These are phyloP conservation scores for Verticillium alfalfae DNA, from an alignment of 2,329 filamentous ascomycete species.

Conservation along the genomic window DNA sequence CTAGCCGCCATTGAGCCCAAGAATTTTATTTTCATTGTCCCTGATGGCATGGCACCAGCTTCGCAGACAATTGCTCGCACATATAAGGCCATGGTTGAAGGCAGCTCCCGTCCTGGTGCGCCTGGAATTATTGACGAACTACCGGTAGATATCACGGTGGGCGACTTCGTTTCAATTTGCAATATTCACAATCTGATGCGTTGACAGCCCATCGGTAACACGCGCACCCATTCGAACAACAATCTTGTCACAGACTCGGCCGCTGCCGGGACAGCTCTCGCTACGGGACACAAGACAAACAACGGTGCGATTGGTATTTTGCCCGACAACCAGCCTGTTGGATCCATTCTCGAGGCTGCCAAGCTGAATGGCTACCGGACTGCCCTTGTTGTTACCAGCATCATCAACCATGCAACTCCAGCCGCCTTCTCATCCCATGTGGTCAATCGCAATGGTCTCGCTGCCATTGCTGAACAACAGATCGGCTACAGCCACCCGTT, in stretches of 20 bases:
- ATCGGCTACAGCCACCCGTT: slow-evolving; percentile 26
- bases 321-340: slow-evolving; percentile 22
- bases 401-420: slow-evolving; percentile 25
- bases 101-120: background rate
- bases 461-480: slow-evolving; percentile 27
- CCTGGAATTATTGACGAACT: background rate
- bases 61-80: slow-evolving; percentile 7
- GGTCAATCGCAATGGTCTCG: slow-evolving; percentile 20
- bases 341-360: slow-evolving; percentile 29
- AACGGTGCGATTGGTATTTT: slow-evolving; percentile 27
- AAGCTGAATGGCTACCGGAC: slow-evolving; percentile 27
- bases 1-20: slow-evolving; percentile 10
- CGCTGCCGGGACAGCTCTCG: slow-evolving; percentile 28
- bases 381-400: slow-evolving; percentile 28
- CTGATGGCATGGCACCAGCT: slow-evolving; percentile 11
- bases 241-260: slow-evolving; percentile 31
- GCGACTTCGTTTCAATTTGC: background rate
- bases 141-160: background rate
- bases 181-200: background rate
- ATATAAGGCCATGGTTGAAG: slow-evolving; percentile 7
- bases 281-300: slow-evolving; percentile 28
- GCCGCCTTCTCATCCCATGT: slow-evolving; percentile 23
- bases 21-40: slow-evolving; percentile 13
- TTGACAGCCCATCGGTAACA: slow-evolving; percentile 7
- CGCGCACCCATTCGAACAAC: slow-evolving; percentile 18